Conservation (phyloP, 768 basidiomycete species). For the Pulveroboletus sp. region DNA sequence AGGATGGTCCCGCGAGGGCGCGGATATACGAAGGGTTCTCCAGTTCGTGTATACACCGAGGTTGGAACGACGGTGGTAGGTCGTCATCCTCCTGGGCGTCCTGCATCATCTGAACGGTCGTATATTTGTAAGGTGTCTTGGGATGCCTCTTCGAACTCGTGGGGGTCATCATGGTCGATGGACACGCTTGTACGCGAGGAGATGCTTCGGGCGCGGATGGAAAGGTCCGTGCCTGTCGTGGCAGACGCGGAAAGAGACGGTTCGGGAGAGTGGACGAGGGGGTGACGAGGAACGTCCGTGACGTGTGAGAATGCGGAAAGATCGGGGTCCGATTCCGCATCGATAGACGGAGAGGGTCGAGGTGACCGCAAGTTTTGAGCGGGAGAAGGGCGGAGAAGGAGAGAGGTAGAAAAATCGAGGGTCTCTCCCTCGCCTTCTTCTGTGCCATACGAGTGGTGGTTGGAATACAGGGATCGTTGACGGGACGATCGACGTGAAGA, state of each 20-base stretch:
- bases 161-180: constrained; percentile 5
- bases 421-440: constrained; percentile 14
- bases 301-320: constrained; percentile 23
- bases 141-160: constrained; percentile 10
- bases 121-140: constrained; percentile 18
- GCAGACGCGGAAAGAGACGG: constrained; percentile 32
- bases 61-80: constrained; percentile 24
- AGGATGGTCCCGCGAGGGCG: constrained; percentile 7
- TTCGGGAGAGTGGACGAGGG: constrained; percentile 31
- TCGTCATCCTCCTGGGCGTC: constrained; percentile 29
- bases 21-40: constrained; percentile 33
- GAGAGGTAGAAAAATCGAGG: constrained; percentile 21
- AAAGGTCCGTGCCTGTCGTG: constrained; percentile 33
- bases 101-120: constrained; percentile 26
- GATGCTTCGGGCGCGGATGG: constrained; percentile 29
- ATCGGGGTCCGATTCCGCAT: background rate
- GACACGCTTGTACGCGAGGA: constrained; percentile 25
- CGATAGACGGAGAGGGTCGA: background rate
- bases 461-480: constrained; percentile 16
- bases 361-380: background rate
- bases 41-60: constrained; percentile 56
- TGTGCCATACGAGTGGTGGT: constrained; percentile 19
- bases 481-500: constrained; percentile 1
- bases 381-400: constrained; percentile 25
- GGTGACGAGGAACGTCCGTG: constrained; percentile 29